Base-by-base conservation (phyloP, 2,329 filamentous ascomycete species). In the Tolypocladium cylindrosporum region DNA sequence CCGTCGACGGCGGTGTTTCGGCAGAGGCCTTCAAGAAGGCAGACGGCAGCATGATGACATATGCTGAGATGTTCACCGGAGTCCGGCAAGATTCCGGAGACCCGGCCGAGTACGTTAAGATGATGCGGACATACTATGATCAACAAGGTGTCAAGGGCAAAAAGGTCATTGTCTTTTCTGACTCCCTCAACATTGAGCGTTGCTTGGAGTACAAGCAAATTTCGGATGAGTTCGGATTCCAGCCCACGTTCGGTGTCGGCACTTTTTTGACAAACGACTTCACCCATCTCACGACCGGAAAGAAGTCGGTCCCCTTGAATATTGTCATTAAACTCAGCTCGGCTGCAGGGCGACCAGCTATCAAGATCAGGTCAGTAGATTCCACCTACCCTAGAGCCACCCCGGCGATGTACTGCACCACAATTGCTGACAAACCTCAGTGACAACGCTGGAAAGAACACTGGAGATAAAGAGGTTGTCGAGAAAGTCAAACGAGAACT, bases 261-360 rank as follows among this genome's bases (percentile, higher is more conserved):
- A 99, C 94, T 0, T 97, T 90, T 73, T 81, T 99, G 66, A 99
- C 94, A 4, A 97, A 99, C 68, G 94, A 99, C 72, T 99, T 94
- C 70, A 77, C 76, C n/a, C 84, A 88, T 63, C 76, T 82, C 60
- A 84, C 79, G 41, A 89, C 86, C 1, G 86, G 87, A 43, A 85
- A 85, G 64, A 97, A 97, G 74, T 97, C 92, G 0, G 84, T 86
- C 19, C 94, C 94, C 0, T 77, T 99, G 57, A 99, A 99, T 68
- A 99, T 99, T 66, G 94, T 99, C 64, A 97, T 99, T 75, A 99
- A 99, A 76, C 81, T 99, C 60, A 90, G 90, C 61, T 91, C 90
- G 11, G 94, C 91, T 0, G 84, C 79, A 16, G 92, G 92, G 7
- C 83, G 86, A 53, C 84, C 88, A 0, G 92, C 94, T 2, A 85